Percentiles rank a stretch among this genome's conserved stretches.
Evolutionary conservation across 352 stramenopile species (phyloP).

Genomic region (Albugo candida): DNA sequence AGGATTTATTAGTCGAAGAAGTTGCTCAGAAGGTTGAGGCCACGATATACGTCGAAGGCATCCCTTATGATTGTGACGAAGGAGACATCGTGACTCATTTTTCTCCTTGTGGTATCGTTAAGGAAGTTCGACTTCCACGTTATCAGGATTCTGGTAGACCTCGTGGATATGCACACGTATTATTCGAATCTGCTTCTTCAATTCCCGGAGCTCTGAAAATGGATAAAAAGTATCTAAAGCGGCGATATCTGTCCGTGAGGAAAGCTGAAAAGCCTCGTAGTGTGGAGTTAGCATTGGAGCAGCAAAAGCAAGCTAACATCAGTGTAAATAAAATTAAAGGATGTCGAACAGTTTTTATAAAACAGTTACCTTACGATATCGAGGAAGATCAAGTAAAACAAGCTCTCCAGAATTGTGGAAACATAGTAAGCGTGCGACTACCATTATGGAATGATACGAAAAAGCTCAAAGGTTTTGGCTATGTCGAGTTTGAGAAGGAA

Average conservation of each 20-base stretch:
- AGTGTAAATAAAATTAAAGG: slow-evolving; percentile 28
- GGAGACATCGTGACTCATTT: slow-evolving; percentile 85
- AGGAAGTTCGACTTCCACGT: slow-evolving; percentile 85
- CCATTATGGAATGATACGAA: slow-evolving; percentile 86
- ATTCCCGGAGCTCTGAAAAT: slow-evolving; percentile 66
- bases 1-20: slow-evolving; percentile 47
- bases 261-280: slow-evolving; percentile 47
- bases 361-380: slow-evolving; percentile 88
- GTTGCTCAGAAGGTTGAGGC: slow-evolving; percentile 56
- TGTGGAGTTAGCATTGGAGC: slow-evolving; percentile 45
- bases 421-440: slow-evolving; percentile 85
- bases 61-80: slow-evolving; percentile 84
- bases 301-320: slow-evolving; percentile 20
- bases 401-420: slow-evolving; percentile 72
- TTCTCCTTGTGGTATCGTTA: slow-evolving; percentile 64
- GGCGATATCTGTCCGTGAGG: slow-evolving; percentile 81
- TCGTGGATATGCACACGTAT: slow-evolving; percentile 84
- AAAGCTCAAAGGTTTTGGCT: slow-evolving; percentile 93
- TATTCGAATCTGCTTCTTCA: slow-evolving; percentile 66
- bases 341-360: slow-evolving; percentile 87
- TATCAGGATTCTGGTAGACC: slow-evolving; percentile 83
- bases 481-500: slow-evolving; percentile 78
- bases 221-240: slow-evolving; percentile 77
- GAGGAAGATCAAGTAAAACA: slow-evolving; percentile 70
- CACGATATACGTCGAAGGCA: slow-evolving; percentile 89